Evolutionary conservation across 2,329 filamentous ascomycete genomes (phyloP), one percentile per base, ranked within the genome.

Genomic region (Gliomastix tumulicola): DNA sequence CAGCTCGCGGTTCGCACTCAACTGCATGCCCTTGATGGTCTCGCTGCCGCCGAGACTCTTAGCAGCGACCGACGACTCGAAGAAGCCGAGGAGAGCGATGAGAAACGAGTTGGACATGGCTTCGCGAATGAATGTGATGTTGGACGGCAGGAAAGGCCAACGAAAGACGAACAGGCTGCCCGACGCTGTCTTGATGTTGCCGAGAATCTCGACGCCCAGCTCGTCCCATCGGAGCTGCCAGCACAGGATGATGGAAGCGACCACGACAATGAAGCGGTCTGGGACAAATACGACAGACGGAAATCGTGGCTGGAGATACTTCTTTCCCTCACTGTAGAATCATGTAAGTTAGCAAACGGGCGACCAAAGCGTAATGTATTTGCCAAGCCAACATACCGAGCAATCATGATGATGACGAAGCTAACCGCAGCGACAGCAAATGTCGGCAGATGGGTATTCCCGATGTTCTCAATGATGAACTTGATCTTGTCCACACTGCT

Each of bases 81-180:
- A 98, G 62, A 98, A 98, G n/a, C 92, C 92, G 0, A 98, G 79
- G 18, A 98, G 71, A 1, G 89, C 88, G 45, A 98, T 95, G 37
- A 97, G 71, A 52, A 98, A 95, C 0, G 88, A 84, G 0, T 92
- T 97, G 35, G 86, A 82, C 73, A 97, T 84, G 25, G 88, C 84
- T 43, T 88, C 84, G 17, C 84, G 82, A 37, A 94, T 85, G 54
- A 96, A 84, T 18, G 77, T 73, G 69, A 97, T 80, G 48, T 94
- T 78, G 6, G 76, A 70, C 3, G 76, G 63, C 44, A 81, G 77
- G 51, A 96, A 92, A 0, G 92, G 90, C 73, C 89, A 96, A 42
- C 84, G 79, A 47, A 96, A 88, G 4, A 78, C 70, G 53, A 97
- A 94, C 6, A 71, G 49, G 3, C 79, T 71, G n/a, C 84, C 84